A percentile compares a stretch with the other conserved stretches of the same genome.
Evolutionary conservation across 2,329 filamentous ascomycete genomes (phyloP).

Genomic region (Exophiala dermatitidis): DNA sequence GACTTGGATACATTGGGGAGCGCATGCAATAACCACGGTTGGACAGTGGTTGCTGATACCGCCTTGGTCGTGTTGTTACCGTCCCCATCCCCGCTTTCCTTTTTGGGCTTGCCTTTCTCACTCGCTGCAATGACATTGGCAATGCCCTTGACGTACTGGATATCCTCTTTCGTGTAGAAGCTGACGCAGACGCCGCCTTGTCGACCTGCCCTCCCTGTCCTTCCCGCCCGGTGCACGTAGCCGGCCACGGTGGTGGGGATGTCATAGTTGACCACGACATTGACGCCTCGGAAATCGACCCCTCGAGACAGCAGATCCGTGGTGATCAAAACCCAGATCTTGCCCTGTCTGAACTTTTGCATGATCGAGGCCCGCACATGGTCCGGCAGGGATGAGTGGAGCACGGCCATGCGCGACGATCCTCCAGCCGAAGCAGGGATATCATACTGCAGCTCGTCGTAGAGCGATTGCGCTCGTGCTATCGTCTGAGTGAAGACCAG

Average conservation of each 20-base stretch:
- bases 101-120: slow-evolving; percentile 57
- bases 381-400: slow-evolving; percentile 81
- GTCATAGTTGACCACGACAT: slow-evolving; percentile 96
- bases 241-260: slow-evolving; percentile 82
- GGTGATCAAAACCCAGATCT: slow-evolving; percentile 94
- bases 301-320: slow-evolving; percentile 89
- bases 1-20: slow-evolving; percentile 77
- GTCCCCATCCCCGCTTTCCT: slow-evolving; percentile 19
- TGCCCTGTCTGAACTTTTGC: slow-evolving; percentile 79
- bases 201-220: slow-evolving; percentile 81
- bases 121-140: slow-evolving; percentile 85
- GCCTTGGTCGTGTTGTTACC: slow-evolving; percentile 38
- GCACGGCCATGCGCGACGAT: slow-evolving; percentile 72
- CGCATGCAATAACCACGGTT: slow-evolving; percentile 81
- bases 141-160: slow-evolving; percentile 80
- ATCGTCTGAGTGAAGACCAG: slow-evolving; percentile 96
- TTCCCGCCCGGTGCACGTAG: slow-evolving; percentile 88
- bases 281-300: slow-evolving; percentile 89
- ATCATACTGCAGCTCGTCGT: slow-evolving; percentile 87
- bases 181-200: slow-evolving; percentile 86
- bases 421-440: slow-evolving; percentile 85
- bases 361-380: slow-evolving; percentile 70
- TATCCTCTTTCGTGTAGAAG: slow-evolving; percentile 91
- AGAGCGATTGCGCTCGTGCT: slow-evolving; percentile 75
- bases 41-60: slow-evolving; percentile 39